These are phyloP conservation scores for Salix suchowensis DNA, from an alignment of 345 rosid genomes.

Conservation along the genomic window DNA sequence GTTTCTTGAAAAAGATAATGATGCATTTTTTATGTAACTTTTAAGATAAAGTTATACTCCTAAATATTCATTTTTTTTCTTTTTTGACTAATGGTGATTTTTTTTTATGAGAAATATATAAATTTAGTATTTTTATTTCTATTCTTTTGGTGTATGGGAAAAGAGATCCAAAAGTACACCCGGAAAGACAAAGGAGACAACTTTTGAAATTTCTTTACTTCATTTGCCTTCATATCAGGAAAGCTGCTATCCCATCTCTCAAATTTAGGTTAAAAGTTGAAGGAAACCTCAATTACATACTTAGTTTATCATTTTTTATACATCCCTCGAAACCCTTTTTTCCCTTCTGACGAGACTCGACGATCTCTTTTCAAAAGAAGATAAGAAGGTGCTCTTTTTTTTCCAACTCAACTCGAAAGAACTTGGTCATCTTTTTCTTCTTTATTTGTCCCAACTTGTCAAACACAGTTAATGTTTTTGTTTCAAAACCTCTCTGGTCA, in stretches of 20 bases:
- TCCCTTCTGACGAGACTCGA: background rate
- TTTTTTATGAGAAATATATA: background rate
- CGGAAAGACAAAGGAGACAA: background rate
- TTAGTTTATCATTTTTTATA: background rate
- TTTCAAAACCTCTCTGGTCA: too few species aligned
- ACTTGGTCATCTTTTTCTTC: background rate
- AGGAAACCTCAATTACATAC: background rate
- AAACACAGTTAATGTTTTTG: background rate
- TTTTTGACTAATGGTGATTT: background rate
- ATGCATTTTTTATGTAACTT: background rate
- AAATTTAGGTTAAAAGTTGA: background rate
- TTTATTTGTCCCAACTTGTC: background rate
- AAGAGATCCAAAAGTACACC: background rate
- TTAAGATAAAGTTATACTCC: too few species aligned
- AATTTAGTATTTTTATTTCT: background rate
- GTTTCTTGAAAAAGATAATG: background rate
- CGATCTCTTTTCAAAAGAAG: background rate
- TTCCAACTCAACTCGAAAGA: background rate
- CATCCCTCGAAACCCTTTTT: background rate
- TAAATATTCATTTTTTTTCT: background rate
- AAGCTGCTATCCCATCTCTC: background rate
- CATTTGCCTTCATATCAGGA: background rate
- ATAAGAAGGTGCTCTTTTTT: background rate
- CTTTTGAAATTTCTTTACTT: background rate
- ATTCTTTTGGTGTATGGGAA: background rate